These are phyloP conservation scores for Leccinum griseonigrum DNA, from an alignment of 1,284 basidiomycete genomes.

Conservation along the genomic window DNA sequence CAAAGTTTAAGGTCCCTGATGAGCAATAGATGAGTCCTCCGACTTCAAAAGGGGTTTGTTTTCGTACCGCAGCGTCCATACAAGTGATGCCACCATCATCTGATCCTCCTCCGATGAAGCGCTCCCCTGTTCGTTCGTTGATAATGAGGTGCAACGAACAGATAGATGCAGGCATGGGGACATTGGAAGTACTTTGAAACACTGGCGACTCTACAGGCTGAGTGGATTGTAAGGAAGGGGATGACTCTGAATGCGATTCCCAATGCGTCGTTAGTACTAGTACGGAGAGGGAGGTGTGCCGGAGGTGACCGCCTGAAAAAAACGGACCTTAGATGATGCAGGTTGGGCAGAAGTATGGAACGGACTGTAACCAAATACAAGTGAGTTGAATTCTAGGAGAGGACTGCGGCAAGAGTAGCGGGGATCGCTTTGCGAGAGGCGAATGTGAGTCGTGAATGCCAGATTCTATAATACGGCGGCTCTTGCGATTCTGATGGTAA, in stretches of 20 bases:
- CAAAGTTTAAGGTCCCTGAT: slow-evolving; percentile 58
- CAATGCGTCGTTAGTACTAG: slow-evolving; percentile 14
- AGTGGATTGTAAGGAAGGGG: background rate
- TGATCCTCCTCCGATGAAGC: slow-evolving; percentile 64
- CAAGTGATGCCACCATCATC: slow-evolving; percentile 70
- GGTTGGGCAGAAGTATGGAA: slow-evolving; percentile 1
- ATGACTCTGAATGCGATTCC: background rate
- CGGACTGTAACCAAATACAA: slow-evolving; percentile 65
- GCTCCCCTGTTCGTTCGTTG: slow-evolving; percentile 55
- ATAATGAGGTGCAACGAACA: slow-evolving; percentile 51
- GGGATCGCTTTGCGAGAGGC: slow-evolving; percentile 5
- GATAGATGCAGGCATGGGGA: slow-evolving; percentile 48
- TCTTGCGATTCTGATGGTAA: slow-evolving; percentile 10
- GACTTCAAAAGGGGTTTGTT: background rate
- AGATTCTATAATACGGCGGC: slow-evolving; percentile 15
- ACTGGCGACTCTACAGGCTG: background rate
- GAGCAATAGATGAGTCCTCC: slow-evolving; percentile 19
- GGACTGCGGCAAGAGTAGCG: slow-evolving; percentile 44
- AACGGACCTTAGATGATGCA: background rate
- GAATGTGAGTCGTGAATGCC: slow-evolving; percentile 14
- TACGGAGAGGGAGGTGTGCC: slow-evolving; percentile 40
- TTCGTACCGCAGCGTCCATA: slow-evolving; percentile 63
- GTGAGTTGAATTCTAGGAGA: slow-evolving; percentile 52
- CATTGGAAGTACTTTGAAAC: slow-evolving; percentile 40
- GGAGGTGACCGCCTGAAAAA: slow-evolving; percentile 49